phyloP scores from a whole-genome alignment of 78 protist species.

The Diacronema lutheri region DNA sequence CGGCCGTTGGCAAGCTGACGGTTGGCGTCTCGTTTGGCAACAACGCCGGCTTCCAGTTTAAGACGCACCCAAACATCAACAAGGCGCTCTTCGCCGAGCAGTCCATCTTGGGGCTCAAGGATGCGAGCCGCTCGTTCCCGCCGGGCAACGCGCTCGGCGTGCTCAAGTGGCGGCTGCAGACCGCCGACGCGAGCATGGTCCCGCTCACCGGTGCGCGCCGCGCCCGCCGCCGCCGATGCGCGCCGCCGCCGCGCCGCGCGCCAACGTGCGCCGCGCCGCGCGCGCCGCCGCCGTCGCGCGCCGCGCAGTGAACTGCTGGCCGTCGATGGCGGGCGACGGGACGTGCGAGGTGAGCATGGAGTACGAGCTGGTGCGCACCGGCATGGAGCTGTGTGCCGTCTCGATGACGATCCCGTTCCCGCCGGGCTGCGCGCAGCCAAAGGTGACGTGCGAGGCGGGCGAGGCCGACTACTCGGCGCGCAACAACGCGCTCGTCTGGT shows the following conservation, averaged over 20 bases:
- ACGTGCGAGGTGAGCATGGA: not conserved
- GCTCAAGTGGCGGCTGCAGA: constrained; percentile 53
- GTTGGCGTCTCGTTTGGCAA: not conserved
- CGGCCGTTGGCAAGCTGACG: not conserved
- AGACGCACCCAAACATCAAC: constrained; percentile 71
- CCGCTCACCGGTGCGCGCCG: not conserved
- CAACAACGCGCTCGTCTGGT: not conserved
- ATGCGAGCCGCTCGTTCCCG: constrained; percentile 50
- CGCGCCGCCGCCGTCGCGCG: not conserved
- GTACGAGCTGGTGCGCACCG: not conserved
- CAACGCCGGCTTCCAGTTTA: constrained; percentile 34
- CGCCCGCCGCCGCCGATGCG: not conserved
- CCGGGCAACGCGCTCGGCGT: constrained; percentile 30
- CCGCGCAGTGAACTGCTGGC: not conserved
- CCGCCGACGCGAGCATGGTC: not conserved
- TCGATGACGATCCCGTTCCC: not conserved
- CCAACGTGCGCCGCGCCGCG: no score
- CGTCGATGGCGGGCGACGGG: not conserved
- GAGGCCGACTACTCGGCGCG: not conserved
- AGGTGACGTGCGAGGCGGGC: no score
- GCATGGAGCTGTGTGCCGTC: not conserved
- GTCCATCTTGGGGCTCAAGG: constrained; percentile 32
- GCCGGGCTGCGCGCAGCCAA: not conserved
- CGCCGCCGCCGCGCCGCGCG: not conserved
- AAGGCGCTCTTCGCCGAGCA: constrained; percentile 10